Evolutionary conservation across 805 yeast genomes (phyloP).

Genomic region (Saccharomyces kudriavzevii): DNA sequence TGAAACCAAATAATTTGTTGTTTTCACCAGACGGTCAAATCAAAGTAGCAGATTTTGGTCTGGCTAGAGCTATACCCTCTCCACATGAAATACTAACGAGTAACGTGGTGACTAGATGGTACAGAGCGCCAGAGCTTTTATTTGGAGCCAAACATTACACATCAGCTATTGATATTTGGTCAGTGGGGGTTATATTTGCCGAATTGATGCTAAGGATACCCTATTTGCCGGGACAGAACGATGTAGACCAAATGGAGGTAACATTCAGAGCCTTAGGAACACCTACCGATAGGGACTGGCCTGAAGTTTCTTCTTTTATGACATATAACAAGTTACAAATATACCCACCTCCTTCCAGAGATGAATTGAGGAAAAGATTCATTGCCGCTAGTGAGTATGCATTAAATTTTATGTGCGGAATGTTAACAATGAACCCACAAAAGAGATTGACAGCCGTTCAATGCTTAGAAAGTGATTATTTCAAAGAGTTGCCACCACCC

Average conservation of each 20-base stretch:
- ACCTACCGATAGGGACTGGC: constrained; percentile 89
- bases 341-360: constrained; percentile 77
- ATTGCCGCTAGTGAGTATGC: constrained; percentile 88
- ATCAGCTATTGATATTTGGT: constrained; percentile 89
- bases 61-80: constrained; percentile 76
- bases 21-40: constrained; percentile 81
- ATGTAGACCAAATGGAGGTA: constrained; percentile 81
- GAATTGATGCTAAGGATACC: constrained; percentile 94
- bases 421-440: constrained; percentile 75
- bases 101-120: constrained; percentile 97
- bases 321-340: constrained; percentile 62
- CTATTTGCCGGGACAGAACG: constrained; percentile 87
- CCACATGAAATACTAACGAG: constrained; percentile 76
- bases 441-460: constrained; percentile 55
- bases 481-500: constrained; percentile 66
- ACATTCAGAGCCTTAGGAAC: constrained; percentile 94
- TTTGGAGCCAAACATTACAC: constrained; percentile 87
- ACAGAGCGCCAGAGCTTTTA: constrained; percentile 88
- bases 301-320: constrained; percentile 74
- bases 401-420: constrained; percentile 58
- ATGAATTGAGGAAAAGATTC: constrained; percentile 73
- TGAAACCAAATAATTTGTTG: constrained; percentile 85
- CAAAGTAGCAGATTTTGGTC: constrained; percentile 95
- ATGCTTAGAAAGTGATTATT: constrained; percentile 61
- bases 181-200: constrained; percentile 92